Evolutionary conservation across 2,329 filamentous ascomycete genomes (phyloP), one percentile per base, ranked within the genome.

Genomic region (Dissoconium aciculare): DNA sequence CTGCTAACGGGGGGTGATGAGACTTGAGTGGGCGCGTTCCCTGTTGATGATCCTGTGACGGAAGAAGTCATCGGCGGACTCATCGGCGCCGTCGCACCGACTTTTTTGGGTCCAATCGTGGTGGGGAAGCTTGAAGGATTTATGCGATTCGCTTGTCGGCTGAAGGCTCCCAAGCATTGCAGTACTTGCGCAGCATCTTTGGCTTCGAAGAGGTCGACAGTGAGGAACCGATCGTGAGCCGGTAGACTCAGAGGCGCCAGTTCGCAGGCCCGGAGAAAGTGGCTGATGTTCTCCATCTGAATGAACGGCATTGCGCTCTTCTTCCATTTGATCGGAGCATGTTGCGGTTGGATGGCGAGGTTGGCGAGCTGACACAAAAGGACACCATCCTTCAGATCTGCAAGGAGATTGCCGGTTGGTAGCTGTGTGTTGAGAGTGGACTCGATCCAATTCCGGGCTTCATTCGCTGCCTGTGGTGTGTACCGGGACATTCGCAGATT

Each of bases 241-340:
- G 82, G 84, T 36, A 98, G 73, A 56, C 76, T 85, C 31, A 98
- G 64, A 1, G 89, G 89, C 15, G 80, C 72, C 30, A 71, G 64
- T 57, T 93, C 81, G 62, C 85, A 92, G 37, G 83, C 84, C 49
- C 72, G 74, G 32, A 98, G 72, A 59, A 94, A 98, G 52, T 92
- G 82, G 4, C 85, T 91, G 51, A 98, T 94, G 54, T 98, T 98
- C 57, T 98, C 89, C 85, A 95, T 95, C 58, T 98, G 89, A 24
- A 95, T 87, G 53, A 98, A 98, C 0, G 89, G 89, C 87, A 95
- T 95, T 24, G 74, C 61, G 1, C 85, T 93, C 51, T 78, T 67
- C 60, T 95, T 95, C 69, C 79, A 95, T 55, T 78, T 83, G 58
- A 93, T 71, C 17, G 78, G 78, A 0, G 81, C 80, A 11, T 76